phyloP scores from a whole-genome alignment of 2,329 filamentous ascomycete species.

The Penicillium sp. region DNA sequence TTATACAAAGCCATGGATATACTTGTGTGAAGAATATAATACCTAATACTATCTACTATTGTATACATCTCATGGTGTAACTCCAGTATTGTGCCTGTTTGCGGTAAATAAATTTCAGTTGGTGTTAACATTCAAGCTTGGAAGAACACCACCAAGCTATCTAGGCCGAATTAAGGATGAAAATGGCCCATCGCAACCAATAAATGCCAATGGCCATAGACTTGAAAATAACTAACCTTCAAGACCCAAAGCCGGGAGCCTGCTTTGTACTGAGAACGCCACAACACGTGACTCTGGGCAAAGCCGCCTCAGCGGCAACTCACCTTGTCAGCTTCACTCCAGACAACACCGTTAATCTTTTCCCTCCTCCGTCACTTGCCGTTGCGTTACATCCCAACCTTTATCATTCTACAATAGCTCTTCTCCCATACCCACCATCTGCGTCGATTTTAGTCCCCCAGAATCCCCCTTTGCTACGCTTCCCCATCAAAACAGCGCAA shows the following conservation, averaged over 20 bases:
- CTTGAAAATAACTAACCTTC: not conserved
- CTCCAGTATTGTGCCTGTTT: constrained; percentile 1
- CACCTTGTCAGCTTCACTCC: constrained; percentile 24
- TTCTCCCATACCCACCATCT: not conserved
- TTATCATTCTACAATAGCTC: not conserved
- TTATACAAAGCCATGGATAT: not conserved
- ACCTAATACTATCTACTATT: not conserved
- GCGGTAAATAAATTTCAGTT: not conserved
- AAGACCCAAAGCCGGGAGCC: not conserved
- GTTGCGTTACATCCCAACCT: constrained; percentile 2
- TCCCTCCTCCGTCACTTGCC: constrained; percentile 1
- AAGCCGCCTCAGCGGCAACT: constrained; percentile 25
- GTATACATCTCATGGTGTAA: not conserved
- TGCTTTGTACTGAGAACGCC: constrained; percentile 20
- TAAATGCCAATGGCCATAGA: not conserved
- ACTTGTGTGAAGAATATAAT: not conserved
- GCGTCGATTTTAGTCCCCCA: constrained; percentile 1
- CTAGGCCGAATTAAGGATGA: not conserved
- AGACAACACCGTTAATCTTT: constrained; percentile 7
- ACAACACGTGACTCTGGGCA: constrained; percentile 23
- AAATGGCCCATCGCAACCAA: not conserved
- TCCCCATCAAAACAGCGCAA: constrained; percentile 20
- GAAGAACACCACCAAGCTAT: not conserved
- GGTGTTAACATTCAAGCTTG: not conserved
- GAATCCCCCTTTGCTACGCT: not conserved